Evolutionary conservation across 129 eudicot genomes (phyloP), one percentile per base, ranked within the genome.

Genomic region (Helianthus tuberosus): DNA sequence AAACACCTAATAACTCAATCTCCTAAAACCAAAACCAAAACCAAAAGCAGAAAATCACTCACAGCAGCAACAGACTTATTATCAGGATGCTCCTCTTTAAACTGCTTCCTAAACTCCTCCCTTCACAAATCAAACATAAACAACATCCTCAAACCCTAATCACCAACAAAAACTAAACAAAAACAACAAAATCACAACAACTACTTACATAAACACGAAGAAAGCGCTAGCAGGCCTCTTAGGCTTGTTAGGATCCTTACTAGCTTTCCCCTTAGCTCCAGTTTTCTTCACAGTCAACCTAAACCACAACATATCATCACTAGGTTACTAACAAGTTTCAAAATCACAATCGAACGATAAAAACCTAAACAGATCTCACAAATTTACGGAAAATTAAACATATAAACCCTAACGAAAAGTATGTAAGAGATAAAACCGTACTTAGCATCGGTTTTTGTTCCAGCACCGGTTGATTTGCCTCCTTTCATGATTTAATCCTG

Each of bases 211-310:
- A 77, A 93, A 93, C 2, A 93, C 92, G 8, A 93, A 89, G 89
- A 89, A 93, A 65, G 98, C 95, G 71, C 98, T 86, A n/a, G 98
- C 79, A 70, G 98, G 94, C 80, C 94, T 89, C 88, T 92, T 89
- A 6, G 98, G 98, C 83, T 82, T 92, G 87, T 92, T 92, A 12
- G 95, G 96, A 74, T 92, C 98, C 90, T 93, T 93, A 0, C 43
- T 84, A 6, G 83, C 80, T 67, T 92, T 85, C 29, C 77, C 84
- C 73, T 84, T 86, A 3, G 69, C 83, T 50, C 53, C 79, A 47
- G 75, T 64, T 72, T 85, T 89, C 79, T 84, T 92, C 85, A 92
- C 96, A 59, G 88, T 79, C 61, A 92, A 83, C 89, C 96, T 92
- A 74, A 20, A 69, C 5, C 54, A 10, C 8, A 69, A 23, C 44